Conservation (phyloP, 805 yeast species). For the Starmerella apis region DNA sequence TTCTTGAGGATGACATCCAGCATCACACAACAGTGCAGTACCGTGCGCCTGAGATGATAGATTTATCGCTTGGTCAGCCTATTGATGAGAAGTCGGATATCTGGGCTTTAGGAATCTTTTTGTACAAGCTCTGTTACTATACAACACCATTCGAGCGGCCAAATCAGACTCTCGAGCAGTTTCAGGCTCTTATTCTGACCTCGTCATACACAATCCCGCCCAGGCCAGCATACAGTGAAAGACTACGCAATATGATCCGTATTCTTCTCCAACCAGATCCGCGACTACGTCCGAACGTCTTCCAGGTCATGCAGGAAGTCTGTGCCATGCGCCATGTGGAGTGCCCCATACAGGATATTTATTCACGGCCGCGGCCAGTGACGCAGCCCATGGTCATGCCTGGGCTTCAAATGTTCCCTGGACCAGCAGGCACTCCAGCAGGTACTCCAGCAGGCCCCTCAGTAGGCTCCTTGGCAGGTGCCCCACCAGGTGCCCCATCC, state of each 20-base stretch:
- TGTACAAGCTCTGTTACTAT: conserved; percentile 82
- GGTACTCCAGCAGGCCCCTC: neutral
- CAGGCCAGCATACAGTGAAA: conserved; percentile 57
- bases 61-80: conserved; percentile 68
- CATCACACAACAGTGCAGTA: conserved; percentile 94
- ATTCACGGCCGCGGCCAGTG: conserved; percentile 13
- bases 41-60: conserved; percentile 93
- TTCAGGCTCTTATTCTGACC: conserved; percentile 72
- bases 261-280: conserved; percentile 80
- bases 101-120: conserved; percentile 92
- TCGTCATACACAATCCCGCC: conserved; percentile 70
- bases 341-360: conserved; percentile 37
- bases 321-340: conserved; percentile 50
- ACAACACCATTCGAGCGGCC: conserved; percentile 86
- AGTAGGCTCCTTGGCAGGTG: no score
- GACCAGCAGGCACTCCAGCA: neutral
- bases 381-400: conserved; percentile 3
- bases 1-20: conserved; percentile 72
- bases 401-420: conserved; percentile 7
- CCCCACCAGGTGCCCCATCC: no score
- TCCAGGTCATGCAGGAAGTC: conserved; percentile 59
- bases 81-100: conserved; percentile 88
- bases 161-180: conserved; percentile 34
- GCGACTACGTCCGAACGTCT: conserved; percentile 69
- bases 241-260: conserved; percentile 62